Evolutionary conservation across 2,329 filamentous ascomycete species (phyloP).

Genomic region (Pseudopithomyces maydicus): DNA sequence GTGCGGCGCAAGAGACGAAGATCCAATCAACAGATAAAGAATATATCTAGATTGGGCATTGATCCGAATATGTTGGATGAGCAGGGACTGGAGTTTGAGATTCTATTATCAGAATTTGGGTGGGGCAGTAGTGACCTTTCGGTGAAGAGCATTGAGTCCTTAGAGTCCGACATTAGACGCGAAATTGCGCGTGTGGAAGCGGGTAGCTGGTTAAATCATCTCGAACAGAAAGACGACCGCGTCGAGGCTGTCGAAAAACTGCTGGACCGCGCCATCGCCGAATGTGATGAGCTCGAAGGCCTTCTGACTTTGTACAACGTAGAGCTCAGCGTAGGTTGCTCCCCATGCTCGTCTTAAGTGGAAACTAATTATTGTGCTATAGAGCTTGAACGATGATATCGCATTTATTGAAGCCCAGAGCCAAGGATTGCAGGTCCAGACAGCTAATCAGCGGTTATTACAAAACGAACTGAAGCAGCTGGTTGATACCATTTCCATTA

Average conservation of each 20-base stretch:
- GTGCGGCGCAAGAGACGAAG: conserved; percentile 65
- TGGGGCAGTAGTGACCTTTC: conserved; percentile 83
- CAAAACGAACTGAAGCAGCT: conserved; percentile 87
- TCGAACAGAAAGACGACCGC: conserved; percentile 85
- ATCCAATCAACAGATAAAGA: conserved; percentile 77
- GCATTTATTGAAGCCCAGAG: conserved; percentile 97
- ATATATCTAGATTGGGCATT: conserved; percentile 77
- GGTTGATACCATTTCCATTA: conserved; percentile 90
- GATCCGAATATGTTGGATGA: conserved; percentile 78
- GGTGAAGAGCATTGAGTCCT: conserved; percentile 74
- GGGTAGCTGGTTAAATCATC: conserved; percentile 85
- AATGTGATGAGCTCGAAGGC: conserved; percentile 96
- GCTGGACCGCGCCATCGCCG: conserved; percentile 86
- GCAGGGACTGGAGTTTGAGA: conserved; percentile 78
- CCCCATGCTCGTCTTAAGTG: conserved; percentile 12
- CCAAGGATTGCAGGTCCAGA: conserved; percentile 95
- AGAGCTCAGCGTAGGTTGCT: conserved; percentile 76
- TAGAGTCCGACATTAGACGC: conserved; percentile 82
- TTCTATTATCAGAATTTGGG: conserved; percentile 82
- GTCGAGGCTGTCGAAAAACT: conserved; percentile 84
- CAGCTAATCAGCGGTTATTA: conserved; percentile 92
- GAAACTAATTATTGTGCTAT: conserved; percentile 27
- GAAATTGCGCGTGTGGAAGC: conserved; percentile 91
- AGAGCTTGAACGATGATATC: conserved; percentile 95
- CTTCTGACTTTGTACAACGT: conserved; percentile 92